phyloP scores from a whole-genome alignment of 2,329 filamentous ascomycete genomes.

The Ascochyta viciae-villosae region DNA sequence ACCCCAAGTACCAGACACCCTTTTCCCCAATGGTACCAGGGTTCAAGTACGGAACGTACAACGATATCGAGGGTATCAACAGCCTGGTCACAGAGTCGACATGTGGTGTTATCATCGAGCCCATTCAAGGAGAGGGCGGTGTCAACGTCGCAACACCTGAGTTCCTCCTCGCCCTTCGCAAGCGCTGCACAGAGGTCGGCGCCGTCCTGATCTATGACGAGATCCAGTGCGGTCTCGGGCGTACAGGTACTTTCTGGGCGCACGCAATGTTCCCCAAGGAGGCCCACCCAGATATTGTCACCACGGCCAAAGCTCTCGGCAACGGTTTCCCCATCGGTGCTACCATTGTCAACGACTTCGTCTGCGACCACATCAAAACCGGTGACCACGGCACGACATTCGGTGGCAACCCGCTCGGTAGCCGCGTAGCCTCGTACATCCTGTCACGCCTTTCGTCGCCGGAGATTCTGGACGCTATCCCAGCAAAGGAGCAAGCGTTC shows the following conservation, averaged over 20 bases:
- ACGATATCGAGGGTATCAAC: slow-evolving; percentile 76
- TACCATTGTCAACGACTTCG: slow-evolving; percentile 70
- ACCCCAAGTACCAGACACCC: slow-evolving; percentile 95
- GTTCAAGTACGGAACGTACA: slow-evolving; percentile 85
- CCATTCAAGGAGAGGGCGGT: slow-evolving; percentile 96
- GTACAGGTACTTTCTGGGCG: slow-evolving; percentile 91
- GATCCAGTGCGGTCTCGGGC: slow-evolving; percentile 91
- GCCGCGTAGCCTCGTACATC: slow-evolving; percentile 84
- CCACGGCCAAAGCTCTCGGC: slow-evolving; percentile 92
- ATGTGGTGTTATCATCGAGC: slow-evolving; percentile 94
- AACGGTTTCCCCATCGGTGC: slow-evolving; percentile 97
- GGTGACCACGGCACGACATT: slow-evolving; percentile 96
- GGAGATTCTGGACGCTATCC: slow-evolving; percentile 72
- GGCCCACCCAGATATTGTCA: slow-evolving; percentile 92
- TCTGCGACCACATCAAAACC: slow-evolving; percentile 72
- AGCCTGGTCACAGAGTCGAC: slow-evolving; percentile 82
- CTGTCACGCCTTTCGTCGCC: slow-evolving; percentile 77
- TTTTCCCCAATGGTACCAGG: slow-evolving; percentile 96
- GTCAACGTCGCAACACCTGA: slow-evolving; percentile 83
- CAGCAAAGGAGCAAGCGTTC: slow-evolving; percentile 70
- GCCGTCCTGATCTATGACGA: slow-evolving; percentile 94
- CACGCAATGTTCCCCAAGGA: slow-evolving; percentile 76
- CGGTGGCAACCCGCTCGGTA: slow-evolving; percentile 88
- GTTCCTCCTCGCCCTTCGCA: slow-evolving; percentile 84
- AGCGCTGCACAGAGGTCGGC: slow-evolving; percentile 83